Evolutionary conservation across 257 asterid genomes (phyloP), one percentile per base, ranked within the genome.

Genomic region (Verbena officinalis): DNA sequence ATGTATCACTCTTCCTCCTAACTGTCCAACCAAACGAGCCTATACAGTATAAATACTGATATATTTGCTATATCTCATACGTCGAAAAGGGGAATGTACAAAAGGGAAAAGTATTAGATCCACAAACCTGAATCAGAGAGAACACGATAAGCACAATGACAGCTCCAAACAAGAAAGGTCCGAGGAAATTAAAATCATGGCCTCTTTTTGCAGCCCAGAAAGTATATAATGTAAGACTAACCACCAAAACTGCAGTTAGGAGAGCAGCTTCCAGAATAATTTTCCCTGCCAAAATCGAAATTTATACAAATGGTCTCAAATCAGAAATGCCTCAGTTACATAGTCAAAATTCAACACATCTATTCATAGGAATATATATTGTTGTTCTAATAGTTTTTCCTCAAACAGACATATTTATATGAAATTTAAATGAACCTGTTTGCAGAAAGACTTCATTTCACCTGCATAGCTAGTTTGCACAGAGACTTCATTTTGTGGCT

Each of bases 131-230:
- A 75, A 83, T 80, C 16, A 83, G 36, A 0, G 73, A 66, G 50
- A 83, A 83, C 40, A 83, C 42, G 60, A 80, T 44, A 6, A 83
- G 86, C 7, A 83, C 75, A 1, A 80, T 3, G 6, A 83, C 4
- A 21, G 81, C 86, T 16, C 86, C 86, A 22, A 76, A 83, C 49
- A 83, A 59, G 78, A 83, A 83, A 1, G 86, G 84, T 46, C 86
- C 86, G 14, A 83, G 70, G 71, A 83, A 83, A 52, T 63, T 78
- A 78, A 83, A 83, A 66, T 78, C 90, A 1, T 83, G 81, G 7
- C 90, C 90, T 52, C 83, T 73, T 61, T 62, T 83, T 13, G 78
- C 86, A 54, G 84, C 90, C 90, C 90, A 83, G 54, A 80, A 83
- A 0, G 90, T 83, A 74, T 80, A 83, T n/a, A 83, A 20, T 0